phyloP scores from a whole-genome alignment of 2,329 filamentous ascomycete species.

The Pseudogymnoascus sp. region DNA sequence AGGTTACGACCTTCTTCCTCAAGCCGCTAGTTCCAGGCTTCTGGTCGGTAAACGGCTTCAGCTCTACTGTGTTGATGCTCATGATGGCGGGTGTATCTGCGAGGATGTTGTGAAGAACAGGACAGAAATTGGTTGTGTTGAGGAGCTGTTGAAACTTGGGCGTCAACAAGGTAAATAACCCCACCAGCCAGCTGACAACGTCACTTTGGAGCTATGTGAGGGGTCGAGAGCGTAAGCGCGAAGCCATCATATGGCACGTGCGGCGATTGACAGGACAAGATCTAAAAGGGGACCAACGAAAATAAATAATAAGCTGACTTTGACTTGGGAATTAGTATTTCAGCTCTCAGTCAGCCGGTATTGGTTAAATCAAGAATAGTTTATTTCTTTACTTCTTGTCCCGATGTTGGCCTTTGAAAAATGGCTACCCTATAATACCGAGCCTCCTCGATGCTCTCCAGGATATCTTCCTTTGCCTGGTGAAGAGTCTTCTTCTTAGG shows the following conservation, averaged over 20 bases:
- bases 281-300: background rate
- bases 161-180: conserved; percentile 9
- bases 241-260: conserved; percentile 6
- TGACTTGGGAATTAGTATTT: background rate
- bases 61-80: conserved; percentile 70
- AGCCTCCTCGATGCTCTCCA: conserved; percentile 92
- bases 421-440: conserved; percentile 69
- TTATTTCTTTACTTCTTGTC: conserved; percentile 1
- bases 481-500: conserved; percentile 72
- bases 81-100: conserved; percentile 41
- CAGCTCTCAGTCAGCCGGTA: background rate
- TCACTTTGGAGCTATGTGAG: conserved; percentile 8
- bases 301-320: background rate
- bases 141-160: conserved; percentile 1
- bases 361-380: background rate
- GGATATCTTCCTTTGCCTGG: conserved; percentile 78
- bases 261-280: conserved; percentile 5
- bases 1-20: conserved; percentile 97
- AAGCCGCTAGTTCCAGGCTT: conserved; percentile 98
- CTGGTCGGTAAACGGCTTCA: conserved; percentile 87
- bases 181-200: conserved; percentile 6
- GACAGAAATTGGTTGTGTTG: conserved; percentile 7
- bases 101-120: conserved; percentile 11
- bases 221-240: background rate
- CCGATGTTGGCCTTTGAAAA: conserved; percentile 38